Conservation (phyloP, 805 yeast genomes). For the Zygosaccharomyces pseudorouxii region DNA sequence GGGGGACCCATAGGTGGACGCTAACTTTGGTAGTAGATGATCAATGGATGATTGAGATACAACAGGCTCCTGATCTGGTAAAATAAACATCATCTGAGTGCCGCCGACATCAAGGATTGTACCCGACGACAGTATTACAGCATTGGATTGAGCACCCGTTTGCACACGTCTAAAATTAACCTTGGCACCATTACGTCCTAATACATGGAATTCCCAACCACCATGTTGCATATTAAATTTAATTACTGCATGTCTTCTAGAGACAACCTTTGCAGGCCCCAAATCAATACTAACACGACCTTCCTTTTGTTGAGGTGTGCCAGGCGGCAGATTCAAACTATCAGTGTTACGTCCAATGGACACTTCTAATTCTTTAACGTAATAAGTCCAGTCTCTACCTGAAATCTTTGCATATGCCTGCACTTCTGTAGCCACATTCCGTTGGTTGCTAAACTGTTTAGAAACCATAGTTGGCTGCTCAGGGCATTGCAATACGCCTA, state of each 20-base stretch:
- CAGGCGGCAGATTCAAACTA: constrained; percentile 9
- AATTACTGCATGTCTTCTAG: constrained; percentile 83
- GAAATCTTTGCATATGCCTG: constrained; percentile 97
- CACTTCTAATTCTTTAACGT: constrained; percentile 72
- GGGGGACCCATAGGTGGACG: constrained; percentile 19
- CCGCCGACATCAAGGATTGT: constrained; percentile 92
- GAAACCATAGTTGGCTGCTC: constrained; percentile 75
- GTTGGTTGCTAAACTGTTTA: constrained; percentile 64
- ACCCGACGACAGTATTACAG: constrained; percentile 72
- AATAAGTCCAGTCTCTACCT: constrained; percentile 90
- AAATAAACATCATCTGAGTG: constrained; percentile 96
- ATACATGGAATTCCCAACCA: constrained; percentile 78
- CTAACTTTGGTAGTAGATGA: constrained; percentile 33
- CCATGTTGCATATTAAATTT: constrained; percentile 69
- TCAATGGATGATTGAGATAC: constrained; percentile 43
- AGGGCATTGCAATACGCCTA: constrained; percentile 64
- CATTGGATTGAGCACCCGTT: constrained; percentile 42
- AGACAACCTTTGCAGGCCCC: constrained; percentile 97
- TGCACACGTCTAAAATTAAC: constrained; percentile 58
- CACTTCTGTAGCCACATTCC: constrained; percentile 62
- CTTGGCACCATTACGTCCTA: constrained; percentile 91
- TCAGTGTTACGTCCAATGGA: constrained; percentile 83
- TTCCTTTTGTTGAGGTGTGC: background rate
- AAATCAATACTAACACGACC: constrained; percentile 59
- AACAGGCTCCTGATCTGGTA: constrained; percentile 82